phyloP scores from a whole-genome alignment of 2,329 filamentous ascomycete species.

The Leptographium flavum region DNA sequence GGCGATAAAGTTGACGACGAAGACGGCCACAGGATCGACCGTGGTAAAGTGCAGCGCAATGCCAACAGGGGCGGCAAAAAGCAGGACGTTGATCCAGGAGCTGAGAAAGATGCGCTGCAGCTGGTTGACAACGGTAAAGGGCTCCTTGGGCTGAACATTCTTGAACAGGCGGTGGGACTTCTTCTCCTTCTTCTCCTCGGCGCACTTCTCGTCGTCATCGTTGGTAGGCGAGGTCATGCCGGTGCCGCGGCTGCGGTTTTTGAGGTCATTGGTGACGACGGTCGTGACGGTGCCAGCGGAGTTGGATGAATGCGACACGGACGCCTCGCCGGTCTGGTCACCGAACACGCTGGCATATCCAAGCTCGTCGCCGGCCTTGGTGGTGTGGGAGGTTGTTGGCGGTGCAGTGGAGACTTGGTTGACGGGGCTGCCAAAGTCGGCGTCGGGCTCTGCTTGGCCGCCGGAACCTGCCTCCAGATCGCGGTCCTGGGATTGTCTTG shows the following conservation, averaged over 20 bases:
- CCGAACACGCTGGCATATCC: background rate
- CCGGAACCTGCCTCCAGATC: conserved; percentile 20
- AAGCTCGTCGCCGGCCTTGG: background rate
- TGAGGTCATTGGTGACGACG: conserved; percentile 7
- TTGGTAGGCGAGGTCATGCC: conserved; percentile 1
- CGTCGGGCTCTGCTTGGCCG: conserved; percentile 9
- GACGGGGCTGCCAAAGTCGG: conserved; percentile 16
- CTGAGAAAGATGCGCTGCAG: conserved; percentile 61
- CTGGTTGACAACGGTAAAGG: conserved; percentile 50
- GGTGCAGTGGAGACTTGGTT: conserved; percentile 20
- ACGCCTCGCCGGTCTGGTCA: background rate
- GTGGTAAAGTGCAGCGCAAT: conserved; percentile 49
- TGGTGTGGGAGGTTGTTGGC: background rate
- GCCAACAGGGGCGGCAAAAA: conserved; percentile 66
- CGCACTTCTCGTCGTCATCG: conserved; percentile 9
- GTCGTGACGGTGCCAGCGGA: background rate
- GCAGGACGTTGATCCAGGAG: conserved; percentile 76
- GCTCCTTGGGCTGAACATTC: conserved; percentile 32
- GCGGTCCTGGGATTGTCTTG: conserved; percentile 14
- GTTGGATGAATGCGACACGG: conserved; percentile 2
- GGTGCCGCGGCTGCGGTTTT: conserved; percentile 15
- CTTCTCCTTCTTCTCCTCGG: conserved; percentile 21
- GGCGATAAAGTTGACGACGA: conserved; percentile 85
- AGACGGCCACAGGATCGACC: conserved; percentile 49
- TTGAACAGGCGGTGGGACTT: conserved; percentile 27